These are phyloP conservation scores for Marasmius fiardii DNA, from an alignment of 1,284 basidiomycete species.

Conservation along the genomic window DNA sequence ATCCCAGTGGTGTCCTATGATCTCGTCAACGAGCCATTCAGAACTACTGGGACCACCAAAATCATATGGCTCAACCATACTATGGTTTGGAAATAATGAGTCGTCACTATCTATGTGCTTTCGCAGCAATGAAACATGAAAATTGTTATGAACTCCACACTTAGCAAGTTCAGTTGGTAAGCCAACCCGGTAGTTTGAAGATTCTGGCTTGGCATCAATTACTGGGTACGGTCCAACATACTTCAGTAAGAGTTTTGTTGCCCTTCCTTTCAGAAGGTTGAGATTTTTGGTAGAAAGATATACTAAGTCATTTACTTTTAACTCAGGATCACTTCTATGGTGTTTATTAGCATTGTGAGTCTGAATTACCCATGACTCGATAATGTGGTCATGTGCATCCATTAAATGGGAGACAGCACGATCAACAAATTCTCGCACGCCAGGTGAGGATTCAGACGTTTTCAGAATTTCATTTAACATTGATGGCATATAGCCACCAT, in stretches of 20 bases:
- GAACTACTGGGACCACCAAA: slow-evolving; percentile 16
- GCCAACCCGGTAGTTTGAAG: slow-evolving; percentile 22
- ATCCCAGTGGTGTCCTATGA: slow-evolving; percentile 26
- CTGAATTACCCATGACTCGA: slow-evolving; percentile 15
- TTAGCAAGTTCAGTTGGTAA: slow-evolving; percentile 21
- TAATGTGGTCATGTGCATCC: slow-evolving; percentile 17
- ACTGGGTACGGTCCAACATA: slow-evolving; percentile 20
- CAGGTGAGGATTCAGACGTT: neutral
- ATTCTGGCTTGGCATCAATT: slow-evolving; percentile 12
- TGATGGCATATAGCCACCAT: slow-evolving; percentile 16
- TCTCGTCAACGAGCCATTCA: slow-evolving; percentile 30
- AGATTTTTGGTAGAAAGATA: slow-evolving; percentile 15
- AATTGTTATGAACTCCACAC: slow-evolving; percentile 24
- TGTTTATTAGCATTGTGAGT: slow-evolving; percentile 14
- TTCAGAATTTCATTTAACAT: slow-evolving; percentile 1
- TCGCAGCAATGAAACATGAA: slow-evolving; percentile 26
- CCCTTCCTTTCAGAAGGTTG: slow-evolving; percentile 15
- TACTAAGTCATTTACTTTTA: neutral
- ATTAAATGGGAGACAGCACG: slow-evolving; percentile 7
- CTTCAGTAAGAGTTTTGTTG: slow-evolving; percentile 16
- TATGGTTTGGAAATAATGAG: neutral
- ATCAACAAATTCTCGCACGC: too few relatives aligned
- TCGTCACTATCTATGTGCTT: slow-evolving; percentile 13
- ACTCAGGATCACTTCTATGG: neutral
- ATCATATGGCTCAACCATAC: slow-evolving; percentile 15